Percentiles rank a stretch among this genome's conserved stretches.
phyloP scores from a whole-genome alignment of 192 early-diverging fungal species.

The Umbelopsis sp. region DNA sequence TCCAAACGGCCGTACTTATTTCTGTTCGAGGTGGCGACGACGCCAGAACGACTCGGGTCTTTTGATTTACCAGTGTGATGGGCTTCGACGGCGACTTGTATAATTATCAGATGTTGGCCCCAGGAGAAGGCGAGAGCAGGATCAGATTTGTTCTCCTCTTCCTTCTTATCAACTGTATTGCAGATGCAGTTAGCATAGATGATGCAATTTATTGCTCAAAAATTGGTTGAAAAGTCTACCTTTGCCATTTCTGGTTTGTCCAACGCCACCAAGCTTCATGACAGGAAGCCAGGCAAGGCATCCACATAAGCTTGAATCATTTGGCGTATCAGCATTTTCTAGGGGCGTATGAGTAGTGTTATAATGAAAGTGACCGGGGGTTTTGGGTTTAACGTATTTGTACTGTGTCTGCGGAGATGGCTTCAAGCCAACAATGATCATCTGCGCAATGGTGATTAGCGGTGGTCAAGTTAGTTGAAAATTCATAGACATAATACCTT shows the following conservation, averaged over 20 bases:
- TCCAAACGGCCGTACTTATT: constrained; percentile 30
- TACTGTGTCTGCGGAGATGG: constrained; percentile 59
- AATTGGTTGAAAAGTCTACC: background rate
- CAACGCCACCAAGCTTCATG: constrained; percentile 45
- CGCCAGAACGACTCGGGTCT: background rate
- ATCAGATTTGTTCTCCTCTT: constrained; percentile 37
- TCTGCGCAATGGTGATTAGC: constrained; percentile 26
- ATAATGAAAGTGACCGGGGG: constrained; percentile 8
- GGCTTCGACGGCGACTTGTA: constrained; percentile 45
- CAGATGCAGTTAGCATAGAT: background rate
- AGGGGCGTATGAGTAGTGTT: background rate
- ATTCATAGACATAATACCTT: constrained; percentile 42
- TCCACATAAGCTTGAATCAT: constrained; percentile 41
- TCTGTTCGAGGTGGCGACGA: background rate
- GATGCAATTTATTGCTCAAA: background rate
- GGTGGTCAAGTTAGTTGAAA: background rate
- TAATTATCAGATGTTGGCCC: constrained; percentile 56
- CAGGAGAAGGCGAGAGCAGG: constrained; percentile 61
- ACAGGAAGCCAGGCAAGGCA: constrained; percentile 62
- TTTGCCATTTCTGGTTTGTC: constrained; percentile 12
- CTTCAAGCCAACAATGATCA: constrained; percentile 62
- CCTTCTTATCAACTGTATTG: background rate
- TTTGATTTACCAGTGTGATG: background rate
- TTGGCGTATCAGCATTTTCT: no score
- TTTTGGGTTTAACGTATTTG: constrained; percentile 57